Evolutionary conservation across 345 rosid species (phyloP), one percentile per base, ranked within the genome.

Genomic region (Euphorbia peplus): DNA sequence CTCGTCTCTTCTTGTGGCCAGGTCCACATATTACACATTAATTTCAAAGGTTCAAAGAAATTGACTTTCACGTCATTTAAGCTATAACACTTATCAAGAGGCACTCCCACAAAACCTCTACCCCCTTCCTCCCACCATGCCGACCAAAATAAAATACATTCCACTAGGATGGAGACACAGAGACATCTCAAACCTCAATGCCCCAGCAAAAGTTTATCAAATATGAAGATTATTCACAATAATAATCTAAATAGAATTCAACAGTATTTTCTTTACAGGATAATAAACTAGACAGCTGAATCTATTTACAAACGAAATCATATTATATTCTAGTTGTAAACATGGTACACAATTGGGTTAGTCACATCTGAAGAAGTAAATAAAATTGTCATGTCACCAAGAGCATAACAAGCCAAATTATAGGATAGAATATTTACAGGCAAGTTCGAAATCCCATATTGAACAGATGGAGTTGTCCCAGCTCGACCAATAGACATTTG

Each of bases 401-500:
- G 1, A 21, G 26, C 4, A 30, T 41, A 30, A 37, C 32, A 48
- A 41, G 63, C 16, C 22, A 75, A 71, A 26, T 51, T 69, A 32
- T 25, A 51, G 39, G 59, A 70, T 35, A 16, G 42, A n/a, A 66
- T 61, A 74, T 78, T 84, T 81, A 92, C 96, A 59, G 98, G 95
- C 89, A 90, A 71, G 83, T 83, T 86, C 57, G 98, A 86, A 77
- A 92, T 90, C 71, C 98, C 98, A 65, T 90, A 92, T 81, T 88
- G 98, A 70, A 91, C 83, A 24, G 93, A 82, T 47, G 96, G 84
- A 48, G 87, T 76, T 41, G 83, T 83, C 74, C 96, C 97, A 64
- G 83, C 85, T 75, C 86, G 92, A 57, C 85, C 89, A 74, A 92
- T 80, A 64, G 97, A 92, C 60, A 95, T 79, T 69, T 88, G 97